Evolutionary conservation across 345 rosid species (phyloP).

Genomic region (Noccaea caerulescens): DNA sequence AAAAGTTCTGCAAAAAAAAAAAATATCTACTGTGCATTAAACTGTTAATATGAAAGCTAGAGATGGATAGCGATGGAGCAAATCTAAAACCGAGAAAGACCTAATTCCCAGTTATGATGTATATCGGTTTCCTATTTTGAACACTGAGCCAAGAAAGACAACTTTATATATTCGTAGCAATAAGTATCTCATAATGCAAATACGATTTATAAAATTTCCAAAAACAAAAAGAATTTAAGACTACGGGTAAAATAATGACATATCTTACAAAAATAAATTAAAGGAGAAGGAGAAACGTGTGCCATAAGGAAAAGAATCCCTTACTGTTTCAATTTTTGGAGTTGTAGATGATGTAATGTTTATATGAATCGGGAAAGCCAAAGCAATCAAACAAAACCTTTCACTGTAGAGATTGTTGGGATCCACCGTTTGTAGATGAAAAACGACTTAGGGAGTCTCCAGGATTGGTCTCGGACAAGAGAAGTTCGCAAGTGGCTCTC

Average conservation of each 20-base stretch:
- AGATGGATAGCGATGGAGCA: too few relatives aligned
- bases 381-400: not conserved
- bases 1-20: too few relatives aligned
- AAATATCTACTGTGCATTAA: too few relatives aligned
- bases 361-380: not conserved
- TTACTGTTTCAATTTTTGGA: not conserved
- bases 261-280: not conserved
- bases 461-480: not conserved
- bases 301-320: too few relatives aligned
- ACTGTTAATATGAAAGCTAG: too few relatives aligned
- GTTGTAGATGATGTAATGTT: not conserved
- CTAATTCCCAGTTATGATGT: not conserved
- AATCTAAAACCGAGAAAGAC: not conserved
- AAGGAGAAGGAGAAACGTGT: not conserved
- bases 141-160: not conserved
- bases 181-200: not conserved
- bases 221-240: not conserved
- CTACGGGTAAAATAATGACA: not conserved
- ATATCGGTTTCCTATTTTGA: not conserved
- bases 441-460: not conserved
- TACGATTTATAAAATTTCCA: not conserved
- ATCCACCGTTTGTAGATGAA: not conserved
- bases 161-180: not conserved
- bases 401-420: too few relatives aligned
- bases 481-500: not conserved